Evolutionary conservation across 192 early-diverging fungal genomes (phyloP).

Genomic region (Rhizoclosmatium sp.): DNA sequence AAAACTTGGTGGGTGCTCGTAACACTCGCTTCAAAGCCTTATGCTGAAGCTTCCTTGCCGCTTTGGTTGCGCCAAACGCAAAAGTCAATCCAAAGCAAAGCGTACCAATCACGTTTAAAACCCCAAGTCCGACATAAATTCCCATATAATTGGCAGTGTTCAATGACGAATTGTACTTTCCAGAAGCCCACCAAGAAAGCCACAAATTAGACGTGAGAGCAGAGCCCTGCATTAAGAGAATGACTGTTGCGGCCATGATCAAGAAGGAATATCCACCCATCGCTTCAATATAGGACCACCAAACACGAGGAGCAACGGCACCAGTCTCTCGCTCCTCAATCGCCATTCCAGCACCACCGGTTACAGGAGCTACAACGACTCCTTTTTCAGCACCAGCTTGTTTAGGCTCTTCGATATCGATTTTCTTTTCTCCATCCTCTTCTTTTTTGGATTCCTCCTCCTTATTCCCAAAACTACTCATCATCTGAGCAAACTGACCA

Average conservation of each 20-base stretch:
- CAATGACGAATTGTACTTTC: conserved; percentile 49
- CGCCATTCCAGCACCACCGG: conserved; percentile 65
- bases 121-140: conserved; percentile 36
- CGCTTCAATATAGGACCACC: conserved; percentile 73
- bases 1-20: conserved; percentile 75
- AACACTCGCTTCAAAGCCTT: conserved; percentile 66
- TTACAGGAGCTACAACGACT: conserved; percentile 17
- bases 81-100: conserved; percentile 52
- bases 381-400: not conserved
- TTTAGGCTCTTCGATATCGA: not conserved
- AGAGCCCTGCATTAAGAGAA: conserved; percentile 61
- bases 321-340: conserved; percentile 87
- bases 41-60: conserved; percentile 69
- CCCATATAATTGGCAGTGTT: conserved; percentile 24
- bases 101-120: conserved; percentile 53
- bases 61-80: conserved; percentile 54
- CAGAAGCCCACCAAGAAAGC: conserved; percentile 73
- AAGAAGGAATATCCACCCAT: conserved; percentile 64
- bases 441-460: conserved; percentile 41
- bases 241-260: conserved; percentile 49
- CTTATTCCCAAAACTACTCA: conserved; percentile 40
- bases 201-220: conserved; percentile 70
- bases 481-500: conserved; percentile 66
- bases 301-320: conserved; percentile 74
- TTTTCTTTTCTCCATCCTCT: conserved; percentile 41